Percentiles rank a stretch among this genome's conserved stretches.
These are phyloP conservation scores for Xanthoceras sorbifolium DNA, from an alignment of 345 rosid species.

Conservation along the genomic window DNA sequence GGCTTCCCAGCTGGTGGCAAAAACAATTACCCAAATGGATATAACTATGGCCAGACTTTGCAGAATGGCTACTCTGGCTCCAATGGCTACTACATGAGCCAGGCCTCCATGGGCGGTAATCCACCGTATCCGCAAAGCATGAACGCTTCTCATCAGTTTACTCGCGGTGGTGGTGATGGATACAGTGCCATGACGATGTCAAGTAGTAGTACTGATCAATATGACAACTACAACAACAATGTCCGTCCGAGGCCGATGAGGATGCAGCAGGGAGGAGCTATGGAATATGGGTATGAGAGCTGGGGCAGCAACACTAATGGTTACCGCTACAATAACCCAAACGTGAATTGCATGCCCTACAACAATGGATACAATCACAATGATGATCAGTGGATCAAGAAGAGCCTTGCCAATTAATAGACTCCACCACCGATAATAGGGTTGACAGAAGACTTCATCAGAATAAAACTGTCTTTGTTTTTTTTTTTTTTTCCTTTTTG, in stretches of 20 bases:
- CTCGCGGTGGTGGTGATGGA: background rate
- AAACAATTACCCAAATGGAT: background rate
- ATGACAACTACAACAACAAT: background rate
- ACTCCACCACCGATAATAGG: background rate
- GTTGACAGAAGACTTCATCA: background rate
- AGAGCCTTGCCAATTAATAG: background rate
- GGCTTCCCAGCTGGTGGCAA: background rate
- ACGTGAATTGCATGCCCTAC: background rate
- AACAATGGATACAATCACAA: background rate
- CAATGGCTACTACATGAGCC: background rate
- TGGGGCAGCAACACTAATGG: background rate
- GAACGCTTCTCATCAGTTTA: background rate
- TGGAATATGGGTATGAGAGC: background rate
- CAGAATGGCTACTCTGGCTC: background rate
- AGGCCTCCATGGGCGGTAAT: background rate
- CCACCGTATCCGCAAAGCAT: background rate
- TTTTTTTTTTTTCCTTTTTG: too few relatives aligned
- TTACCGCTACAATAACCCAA: background rate
- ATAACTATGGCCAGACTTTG: slow-evolving; percentile 1
- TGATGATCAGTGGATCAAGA: background rate
- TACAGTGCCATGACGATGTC: background rate
- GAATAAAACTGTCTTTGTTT: background rate
- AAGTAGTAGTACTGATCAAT: background rate
- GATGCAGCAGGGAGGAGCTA: background rate
- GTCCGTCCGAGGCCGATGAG: background rate